Conservation (phyloP, 345 rosid species). For the Brassica nigra region DNA sequence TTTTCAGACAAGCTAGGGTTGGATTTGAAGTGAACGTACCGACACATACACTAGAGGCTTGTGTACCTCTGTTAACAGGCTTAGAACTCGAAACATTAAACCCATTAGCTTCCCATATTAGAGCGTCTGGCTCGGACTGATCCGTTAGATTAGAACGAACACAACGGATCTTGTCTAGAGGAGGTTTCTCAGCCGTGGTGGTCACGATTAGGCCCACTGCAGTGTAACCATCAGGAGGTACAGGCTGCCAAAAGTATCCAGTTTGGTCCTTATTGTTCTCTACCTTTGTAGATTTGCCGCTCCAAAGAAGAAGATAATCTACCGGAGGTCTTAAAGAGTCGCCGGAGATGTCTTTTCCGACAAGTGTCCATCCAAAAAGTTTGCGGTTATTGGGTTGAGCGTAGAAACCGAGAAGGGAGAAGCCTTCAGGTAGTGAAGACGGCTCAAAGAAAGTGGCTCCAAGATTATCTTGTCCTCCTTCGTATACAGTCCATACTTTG, state of each 20-base stretch:
- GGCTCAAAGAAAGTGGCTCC: constrained; percentile 82
- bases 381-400: constrained; percentile 62
- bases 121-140: constrained; percentile 45
- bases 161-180: constrained; percentile 61
- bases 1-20: constrained; percentile 63
- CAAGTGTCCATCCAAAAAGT: constrained; percentile 67
- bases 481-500: constrained; percentile 59
- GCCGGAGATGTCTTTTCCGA: constrained; percentile 46
- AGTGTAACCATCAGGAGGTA: constrained; percentile 63
- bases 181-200: constrained; percentile 57
- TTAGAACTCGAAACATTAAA: constrained; percentile 48
- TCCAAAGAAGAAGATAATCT: constrained; percentile 83
- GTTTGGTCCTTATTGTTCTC: constrained; percentile 45
- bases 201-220: constrained; percentile 67
- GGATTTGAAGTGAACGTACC: constrained; percentile 55
- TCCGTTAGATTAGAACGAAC: constrained; percentile 69
- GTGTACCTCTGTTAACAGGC: constrained; percentile 53
- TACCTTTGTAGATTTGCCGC: constrained; percentile 61
- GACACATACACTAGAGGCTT: constrained; percentile 52
- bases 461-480: constrained; percentile 64
- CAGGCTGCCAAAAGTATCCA: constrained; percentile 75
- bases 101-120: constrained; percentile 64
- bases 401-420: constrained; percentile 59
- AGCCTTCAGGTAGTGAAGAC: constrained; percentile 50
- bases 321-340: constrained; percentile 50